These are phyloP conservation scores for Halophytophthora batemanensis DNA, from an alignment of 352 stramenopile species.

Conservation along the genomic window DNA sequence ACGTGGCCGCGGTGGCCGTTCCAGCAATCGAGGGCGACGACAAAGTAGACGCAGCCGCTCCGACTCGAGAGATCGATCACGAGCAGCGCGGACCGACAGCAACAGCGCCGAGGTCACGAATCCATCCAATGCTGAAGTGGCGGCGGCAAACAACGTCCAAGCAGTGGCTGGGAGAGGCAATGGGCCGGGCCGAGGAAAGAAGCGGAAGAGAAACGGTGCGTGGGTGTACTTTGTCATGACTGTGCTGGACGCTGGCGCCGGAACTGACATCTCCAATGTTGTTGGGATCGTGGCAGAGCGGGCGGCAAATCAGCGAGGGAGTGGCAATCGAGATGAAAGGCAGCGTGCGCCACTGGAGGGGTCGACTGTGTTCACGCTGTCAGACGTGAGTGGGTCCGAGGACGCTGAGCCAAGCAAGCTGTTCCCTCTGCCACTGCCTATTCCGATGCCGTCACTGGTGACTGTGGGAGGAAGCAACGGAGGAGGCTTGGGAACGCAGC, in stretches of 20 bases:
- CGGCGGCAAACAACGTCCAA: constrained; percentile 4
- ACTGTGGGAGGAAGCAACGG: constrained; percentile 7
- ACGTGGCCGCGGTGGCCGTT: constrained; percentile 18
- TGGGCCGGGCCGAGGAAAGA: constrained; percentile 19
- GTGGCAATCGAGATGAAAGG: constrained; percentile 9
- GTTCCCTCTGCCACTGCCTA: constrained; percentile 23
- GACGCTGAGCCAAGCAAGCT: constrained; percentile 20
- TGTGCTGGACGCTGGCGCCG: not conserved
- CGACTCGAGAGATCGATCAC: constrained; percentile 23
- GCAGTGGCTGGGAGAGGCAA: constrained; percentile 2
- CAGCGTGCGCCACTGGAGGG: constrained; percentile 1
- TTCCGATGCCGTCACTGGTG: constrained; percentile 13
- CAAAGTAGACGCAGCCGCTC: constrained; percentile 23
- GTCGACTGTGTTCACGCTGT: constrained; percentile 26
- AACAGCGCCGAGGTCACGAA: constrained; percentile 1
- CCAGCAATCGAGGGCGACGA: constrained; percentile 11
- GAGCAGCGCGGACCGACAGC: constrained; percentile 5
- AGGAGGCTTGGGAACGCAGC: constrained; percentile 11
- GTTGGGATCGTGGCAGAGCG: constrained; percentile 12
- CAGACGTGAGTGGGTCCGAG: constrained; percentile 35
- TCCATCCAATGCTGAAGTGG: constrained; percentile 8
- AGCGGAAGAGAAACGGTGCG: constrained; percentile 34
- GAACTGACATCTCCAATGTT: not conserved
- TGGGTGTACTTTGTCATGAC: not conserved
- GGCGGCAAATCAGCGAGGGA: constrained; percentile 16